Conservation (phyloP, 805 yeast species). For the Pichia californica region DNA sequence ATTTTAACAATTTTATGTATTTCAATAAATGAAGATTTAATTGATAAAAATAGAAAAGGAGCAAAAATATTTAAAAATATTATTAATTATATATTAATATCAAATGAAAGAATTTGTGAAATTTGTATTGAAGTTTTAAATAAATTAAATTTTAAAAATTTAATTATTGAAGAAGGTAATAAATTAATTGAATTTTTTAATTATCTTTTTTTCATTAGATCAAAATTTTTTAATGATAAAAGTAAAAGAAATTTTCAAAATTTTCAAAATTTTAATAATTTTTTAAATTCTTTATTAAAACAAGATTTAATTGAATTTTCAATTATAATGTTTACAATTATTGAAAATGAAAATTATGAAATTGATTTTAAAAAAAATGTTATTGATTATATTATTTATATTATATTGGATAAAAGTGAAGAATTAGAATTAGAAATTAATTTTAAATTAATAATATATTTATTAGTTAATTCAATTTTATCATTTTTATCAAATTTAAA, state of each 20-base stretch:
- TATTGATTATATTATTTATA: constrained; percentile 20
- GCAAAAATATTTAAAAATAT: constrained; percentile 1
- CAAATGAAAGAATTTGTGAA: constrained; percentile 8
- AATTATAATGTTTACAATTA: constrained; percentile 13
- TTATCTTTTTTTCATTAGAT: constrained; percentile 9
- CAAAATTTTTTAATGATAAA: constrained; percentile 3
- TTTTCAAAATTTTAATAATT: constrained; percentile 12
- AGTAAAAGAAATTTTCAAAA: constrained; percentile 6
- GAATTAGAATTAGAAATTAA: not conserved
- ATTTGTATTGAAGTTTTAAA: constrained; percentile 8
- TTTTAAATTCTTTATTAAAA: constrained; percentile 11
- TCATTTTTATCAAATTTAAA: not conserved
- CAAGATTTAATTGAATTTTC: constrained; percentile 10
- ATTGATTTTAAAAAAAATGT: constrained; percentile 8
- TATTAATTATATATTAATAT: not conserved
- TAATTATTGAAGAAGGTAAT: not conserved
- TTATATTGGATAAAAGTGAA: constrained; percentile 16
- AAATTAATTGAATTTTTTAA: constrained; percentile 6
- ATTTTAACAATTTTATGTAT: constrained; percentile 10
- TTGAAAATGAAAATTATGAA: constrained; percentile 5
- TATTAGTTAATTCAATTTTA: constrained; percentile 14
- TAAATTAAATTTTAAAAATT: constrained; percentile 3
- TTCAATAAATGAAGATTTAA: constrained; percentile 5
- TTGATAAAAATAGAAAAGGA: not conserved
- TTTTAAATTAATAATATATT: constrained; percentile 10